Evolutionary conservation across 2,329 filamentous ascomycete species (phyloP).

Genomic region (Waltergamsia citrina): DNA sequence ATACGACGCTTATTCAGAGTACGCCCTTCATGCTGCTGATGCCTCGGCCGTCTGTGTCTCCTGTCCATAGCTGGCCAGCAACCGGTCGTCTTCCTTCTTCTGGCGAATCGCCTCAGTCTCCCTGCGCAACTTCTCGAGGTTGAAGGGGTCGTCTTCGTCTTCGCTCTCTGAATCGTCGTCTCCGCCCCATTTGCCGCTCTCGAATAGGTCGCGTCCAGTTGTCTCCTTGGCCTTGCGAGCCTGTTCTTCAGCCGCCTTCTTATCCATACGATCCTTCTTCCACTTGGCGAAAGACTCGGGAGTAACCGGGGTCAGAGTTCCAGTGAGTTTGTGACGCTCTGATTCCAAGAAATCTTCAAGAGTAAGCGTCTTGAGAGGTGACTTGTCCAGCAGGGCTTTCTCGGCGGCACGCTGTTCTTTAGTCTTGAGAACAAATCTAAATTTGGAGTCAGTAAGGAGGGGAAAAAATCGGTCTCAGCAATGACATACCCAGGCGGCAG

Average conservation of each 20-base stretch:
- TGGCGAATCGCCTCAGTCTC: slow-evolving; percentile 74
- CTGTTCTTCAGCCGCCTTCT: slow-evolving; percentile 92
- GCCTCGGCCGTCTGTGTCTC: too few relatives aligned
- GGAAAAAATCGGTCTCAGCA: neutral
- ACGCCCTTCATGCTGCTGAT: too few relatives aligned
- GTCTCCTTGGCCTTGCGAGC: slow-evolving; percentile 88
- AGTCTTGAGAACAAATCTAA: slow-evolving; percentile 89
- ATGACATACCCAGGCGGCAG: slow-evolving; percentile 78
- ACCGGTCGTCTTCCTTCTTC: slow-evolving; percentile 68
- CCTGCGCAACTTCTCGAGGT: slow-evolving; percentile 69
- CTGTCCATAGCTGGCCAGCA: too few relatives aligned
- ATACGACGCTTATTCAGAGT: too few relatives aligned
- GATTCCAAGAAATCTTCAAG: slow-evolving; percentile 96
- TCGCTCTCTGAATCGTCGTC: slow-evolving; percentile 53
- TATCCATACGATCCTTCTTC: slow-evolving; percentile 90
- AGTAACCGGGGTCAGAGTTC: slow-evolving; percentile 86
- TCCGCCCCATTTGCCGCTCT: slow-evolving; percentile 86
- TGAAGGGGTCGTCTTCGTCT: slow-evolving; percentile 62
- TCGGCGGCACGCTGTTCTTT: slow-evolving; percentile 94
- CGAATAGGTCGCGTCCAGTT: slow-evolving; percentile 89
- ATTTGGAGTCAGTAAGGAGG: slow-evolving; percentile 5
- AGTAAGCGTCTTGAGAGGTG: slow-evolving; percentile 85
- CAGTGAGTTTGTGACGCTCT: slow-evolving; percentile 89
- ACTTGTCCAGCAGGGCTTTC: slow-evolving; percentile 94
- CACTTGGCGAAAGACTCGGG: slow-evolving; percentile 89